Conservation (phyloP, 176 grass and related monocot genomes). For the Hyparrhenia diplandra region DNA sequence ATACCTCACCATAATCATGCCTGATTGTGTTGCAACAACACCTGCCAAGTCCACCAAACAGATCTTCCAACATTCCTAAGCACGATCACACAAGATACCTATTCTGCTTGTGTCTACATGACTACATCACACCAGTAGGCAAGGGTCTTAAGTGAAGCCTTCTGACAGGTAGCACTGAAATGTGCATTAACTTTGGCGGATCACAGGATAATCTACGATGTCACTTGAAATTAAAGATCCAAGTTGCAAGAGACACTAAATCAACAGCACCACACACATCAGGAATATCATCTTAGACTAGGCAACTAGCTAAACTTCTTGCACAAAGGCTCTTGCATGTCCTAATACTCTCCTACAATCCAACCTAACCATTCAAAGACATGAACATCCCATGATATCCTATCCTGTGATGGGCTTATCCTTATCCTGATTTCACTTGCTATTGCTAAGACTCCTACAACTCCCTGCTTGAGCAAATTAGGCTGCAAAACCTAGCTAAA, state of each 20-base stretch:
- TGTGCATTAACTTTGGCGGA: not conserved
- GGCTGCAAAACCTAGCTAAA: not conserved
- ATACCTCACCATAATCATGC: not conserved
- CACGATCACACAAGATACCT: not conserved
- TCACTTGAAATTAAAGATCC: not conserved
- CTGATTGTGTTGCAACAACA: not conserved
- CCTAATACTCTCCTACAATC: not conserved
- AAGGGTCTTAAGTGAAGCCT: not conserved
- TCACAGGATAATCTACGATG: not conserved
- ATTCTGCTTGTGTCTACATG: not conserved
- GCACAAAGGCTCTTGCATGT: not conserved
- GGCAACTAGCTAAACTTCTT: not conserved
- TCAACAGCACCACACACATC: not conserved
- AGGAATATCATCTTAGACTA: not conserved
- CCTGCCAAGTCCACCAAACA: not conserved
- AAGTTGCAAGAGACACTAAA: not conserved
- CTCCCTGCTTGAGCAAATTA: not conserved
- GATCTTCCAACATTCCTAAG: too few species aligned
- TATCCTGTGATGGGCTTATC: not conserved
- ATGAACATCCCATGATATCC: not conserved
- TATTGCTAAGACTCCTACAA: not conserved
- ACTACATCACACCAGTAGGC: not conserved
- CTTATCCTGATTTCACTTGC: not conserved
- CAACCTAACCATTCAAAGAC: not conserved
- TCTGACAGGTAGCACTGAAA: not conserved